Evolutionary conservation across 306 rosid species (phyloP), one percentile per base, ranked within the genome.

Genomic region (Lotus japonicus): DNA sequence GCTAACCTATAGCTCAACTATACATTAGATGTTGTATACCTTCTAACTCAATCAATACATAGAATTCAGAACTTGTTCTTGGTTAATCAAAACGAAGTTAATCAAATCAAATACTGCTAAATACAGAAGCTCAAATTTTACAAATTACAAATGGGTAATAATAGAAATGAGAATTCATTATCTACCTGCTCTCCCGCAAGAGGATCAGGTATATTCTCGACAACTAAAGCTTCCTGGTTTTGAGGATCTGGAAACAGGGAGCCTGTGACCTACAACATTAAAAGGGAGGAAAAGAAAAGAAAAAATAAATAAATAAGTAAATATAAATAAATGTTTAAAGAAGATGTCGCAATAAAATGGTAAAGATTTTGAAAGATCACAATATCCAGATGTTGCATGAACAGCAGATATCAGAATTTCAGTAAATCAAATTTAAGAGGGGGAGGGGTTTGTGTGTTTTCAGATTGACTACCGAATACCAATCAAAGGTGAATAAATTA

Each of bases 121-220:
- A 14, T 9, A 39, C 18, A 51, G 7, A 64, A 58, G 6, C 50
- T 66, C 52, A 54, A 60, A 56, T 11, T 21, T 39, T 19, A 58
- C 28, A 43, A 41, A 38, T 26, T 46, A 68, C 31, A 44, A 17
- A 71, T 31, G 56, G 63, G 3, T 42, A 64, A 23, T 11, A 51
- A 42, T 17, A 66, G 43, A 64, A 55, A 70, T 26, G 46, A 41
- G 38, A 38, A 36, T 71, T 44, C 42, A 65, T 18, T 26, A 59
- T 74, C 17, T 78, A 94, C 97, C 99, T 94, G 99, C 82, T 94
- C 99, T 83, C 97, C 95, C 9, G 88, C 84, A 64, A 94, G 95
- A 73, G 88, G 95, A 77, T 94, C 95, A 0, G 96, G 96, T 66
- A 65, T 49, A 41, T 90, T 94, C 84, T 94, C 97, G 16, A 79